Conservation (phyloP, 176 grass and related monocot genomes). For the Sorghum bicolor region Sorghum_bicolor_NCBIv3 NC_012871.2:64700501-64701000, state of each 20-base stretch:
- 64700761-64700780: neutral
- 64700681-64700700: neutral
- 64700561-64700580: slow-evolving; percentile 98
- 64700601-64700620: slow-evolving; percentile 73
- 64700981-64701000: neutral
- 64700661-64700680: neutral
- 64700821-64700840: neutral
- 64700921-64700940: neutral
- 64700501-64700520: slow-evolving; percentile 80
- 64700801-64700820: no score
- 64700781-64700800: neutral
- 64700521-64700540: slow-evolving; percentile 72
- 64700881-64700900: neutral
- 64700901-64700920: neutral
- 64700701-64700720: neutral
- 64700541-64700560: slow-evolving; percentile 97
- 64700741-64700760: neutral
- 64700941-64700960: neutral
- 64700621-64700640: no score
- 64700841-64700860: neutral
- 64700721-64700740: neutral
- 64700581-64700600: slow-evolving; percentile 68
- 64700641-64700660: neutral
- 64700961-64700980: neutral
- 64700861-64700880: neutral